Conservation (phyloP, 129 eudicot species). For the Ambrosia trifida region DNA sequence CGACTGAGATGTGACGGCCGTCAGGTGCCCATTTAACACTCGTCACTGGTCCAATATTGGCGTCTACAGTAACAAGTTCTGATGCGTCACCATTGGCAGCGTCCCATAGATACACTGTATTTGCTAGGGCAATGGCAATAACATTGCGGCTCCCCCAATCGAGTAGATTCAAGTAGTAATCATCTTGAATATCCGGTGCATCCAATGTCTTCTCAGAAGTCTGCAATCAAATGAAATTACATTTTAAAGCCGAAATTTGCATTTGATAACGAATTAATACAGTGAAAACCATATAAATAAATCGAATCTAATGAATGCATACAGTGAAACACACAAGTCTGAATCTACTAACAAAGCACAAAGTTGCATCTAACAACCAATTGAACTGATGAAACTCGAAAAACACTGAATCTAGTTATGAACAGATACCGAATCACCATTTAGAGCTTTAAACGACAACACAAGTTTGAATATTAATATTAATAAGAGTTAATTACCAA, state of each 20-base stretch:
- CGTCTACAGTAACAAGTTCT: conserved; percentile 67
- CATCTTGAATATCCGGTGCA: conserved; percentile 79
- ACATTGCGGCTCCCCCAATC: conserved; percentile 8
- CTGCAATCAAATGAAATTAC: conserved; percentile 37
- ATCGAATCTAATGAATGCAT: too few relatives aligned
- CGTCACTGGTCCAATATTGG: conserved; percentile 67
- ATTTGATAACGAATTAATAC: background rate
- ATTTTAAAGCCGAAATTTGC: background rate
- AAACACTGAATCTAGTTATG: too few relatives aligned
- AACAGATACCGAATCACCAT: too few relatives aligned
- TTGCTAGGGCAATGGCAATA: background rate
- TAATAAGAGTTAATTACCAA: too few relatives aligned
- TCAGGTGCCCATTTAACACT: conserved; percentile 42
- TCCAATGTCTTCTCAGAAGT: conserved; percentile 84
- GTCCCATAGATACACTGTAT: conserved; percentile 75
- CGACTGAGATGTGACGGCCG: conserved; percentile 70
- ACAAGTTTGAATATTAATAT: too few relatives aligned
- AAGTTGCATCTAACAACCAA: too few relatives aligned
- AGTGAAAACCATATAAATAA: too few relatives aligned
- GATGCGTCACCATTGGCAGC: conserved; percentile 61
- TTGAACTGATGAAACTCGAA: too few relatives aligned
- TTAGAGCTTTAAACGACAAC: too few relatives aligned
- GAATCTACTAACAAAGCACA: too few relatives aligned
- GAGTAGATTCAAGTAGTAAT: conserved; percentile 53
- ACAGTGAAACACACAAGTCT: too few relatives aligned